Conservation (phyloP, 2,329 filamentous ascomycete genomes). For the Tolypocladium ophioglossoides region DNA sequence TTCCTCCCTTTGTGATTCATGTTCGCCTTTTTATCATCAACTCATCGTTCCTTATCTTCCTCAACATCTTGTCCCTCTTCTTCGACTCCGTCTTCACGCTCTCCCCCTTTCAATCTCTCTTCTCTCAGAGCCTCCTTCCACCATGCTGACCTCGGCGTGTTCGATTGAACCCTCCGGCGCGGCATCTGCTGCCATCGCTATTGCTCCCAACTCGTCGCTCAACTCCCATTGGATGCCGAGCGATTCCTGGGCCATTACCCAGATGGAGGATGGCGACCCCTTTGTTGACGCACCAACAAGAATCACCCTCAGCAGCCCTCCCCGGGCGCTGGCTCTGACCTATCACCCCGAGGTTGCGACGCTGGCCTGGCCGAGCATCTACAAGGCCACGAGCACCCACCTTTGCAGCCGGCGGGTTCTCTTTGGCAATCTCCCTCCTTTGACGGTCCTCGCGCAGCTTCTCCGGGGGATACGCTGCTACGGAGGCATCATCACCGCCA, state of each 20-base stretch:
- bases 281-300: neutral
- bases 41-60: neutral
- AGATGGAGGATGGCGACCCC: neutral
- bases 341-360: constrained; percentile 4
- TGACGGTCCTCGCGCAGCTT: constrained; percentile 6
- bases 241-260: neutral
- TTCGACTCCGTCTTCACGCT: too few species aligned
- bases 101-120: neutral
- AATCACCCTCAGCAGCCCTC: neutral
- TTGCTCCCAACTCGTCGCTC: neutral
- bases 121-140: neutral
- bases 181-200: neutral
- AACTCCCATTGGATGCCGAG: neutral
- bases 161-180: neutral
- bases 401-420: constrained; percentile 12
- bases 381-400: rapidly evolving
- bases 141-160: neutral
- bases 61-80: neutral
- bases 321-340: neutral
- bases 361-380: neutral
- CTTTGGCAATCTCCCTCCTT: constrained; percentile 10
- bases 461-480: constrained; percentile 7
- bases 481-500: constrained; percentile 6
- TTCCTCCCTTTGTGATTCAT: too few species aligned
- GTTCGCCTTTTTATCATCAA: too few species aligned